Evolutionary conservation across 495 filamentous ascomycete genomes (phyloP).

Genomic region (Hypoxylon fuscum): DNA sequence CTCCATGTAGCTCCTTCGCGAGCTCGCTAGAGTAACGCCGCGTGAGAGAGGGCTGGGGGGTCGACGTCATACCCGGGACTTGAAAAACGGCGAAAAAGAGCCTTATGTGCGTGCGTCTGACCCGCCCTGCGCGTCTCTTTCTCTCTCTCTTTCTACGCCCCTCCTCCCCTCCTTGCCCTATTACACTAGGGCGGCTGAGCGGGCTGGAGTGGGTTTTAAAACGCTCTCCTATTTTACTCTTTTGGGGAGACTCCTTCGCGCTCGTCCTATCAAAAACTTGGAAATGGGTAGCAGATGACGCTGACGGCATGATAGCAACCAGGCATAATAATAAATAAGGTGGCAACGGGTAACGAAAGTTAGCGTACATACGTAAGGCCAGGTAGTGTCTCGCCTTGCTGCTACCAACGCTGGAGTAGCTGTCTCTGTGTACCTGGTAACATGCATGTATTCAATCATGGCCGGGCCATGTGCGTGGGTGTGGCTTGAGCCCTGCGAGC

Average conservation of each 20-base stretch:
- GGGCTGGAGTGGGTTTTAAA: constrained; percentile 15
- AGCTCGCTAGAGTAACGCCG: background rate
- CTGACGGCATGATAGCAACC: constrained; percentile 34
- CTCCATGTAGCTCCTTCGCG: background rate
- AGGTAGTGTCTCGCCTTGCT: too few species aligned
- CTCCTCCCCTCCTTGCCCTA: constrained; percentile 12
- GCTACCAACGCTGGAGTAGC: too few species aligned
- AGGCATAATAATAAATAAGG: constrained; percentile 23
- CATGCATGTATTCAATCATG: constrained; percentile 1
- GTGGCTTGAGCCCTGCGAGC: constrained; percentile 12
- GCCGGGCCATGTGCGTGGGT: background rate
- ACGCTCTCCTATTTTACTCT: background rate
- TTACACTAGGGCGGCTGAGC: constrained; percentile 24
- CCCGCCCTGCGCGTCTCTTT: background rate
- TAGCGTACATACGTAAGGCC: background rate
- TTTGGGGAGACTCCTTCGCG: constrained; percentile 5
- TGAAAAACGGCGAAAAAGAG: constrained; percentile 2
- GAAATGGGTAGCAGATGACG: constrained; percentile 36
- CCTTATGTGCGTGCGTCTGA: too few species aligned
- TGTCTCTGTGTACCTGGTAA: too few species aligned
- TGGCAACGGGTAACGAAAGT: constrained; percentile 19
- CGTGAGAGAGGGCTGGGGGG: background rate
- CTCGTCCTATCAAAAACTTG: constrained; percentile 37
- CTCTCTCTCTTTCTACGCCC: background rate
- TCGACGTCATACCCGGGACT: constrained; percentile 27